Evolutionary conservation across 805 yeast genomes (phyloP), one percentile per base, ranked within the genome.

Genomic region (Candida michaelii): DNA sequence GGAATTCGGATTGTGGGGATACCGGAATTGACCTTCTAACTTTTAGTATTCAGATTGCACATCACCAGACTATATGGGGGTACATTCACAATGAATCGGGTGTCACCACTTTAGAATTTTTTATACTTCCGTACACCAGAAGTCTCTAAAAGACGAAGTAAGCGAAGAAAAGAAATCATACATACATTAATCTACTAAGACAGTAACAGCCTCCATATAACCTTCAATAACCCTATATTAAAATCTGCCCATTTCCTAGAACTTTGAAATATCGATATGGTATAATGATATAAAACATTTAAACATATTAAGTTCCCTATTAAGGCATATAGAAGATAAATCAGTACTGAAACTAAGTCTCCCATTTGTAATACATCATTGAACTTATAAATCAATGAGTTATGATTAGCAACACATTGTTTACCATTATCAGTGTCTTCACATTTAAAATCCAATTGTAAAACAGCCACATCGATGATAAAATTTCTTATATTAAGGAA

Each of bases 231-330:
- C 13, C 14, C 25, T 5, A n/a, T 11, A 31, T 37, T 27, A 16
- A 36, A 36, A 14, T 24, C 14, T 11, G 27, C 29, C 13, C 17
- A 19, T 31, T 39, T 33, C 16, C 27, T 18, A n/a, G 13, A 3
- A 16, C 8, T 16, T 14, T 35, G 19, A 16, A 44, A 31, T 3
- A 25, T 30, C 15, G 24, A 35, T 19, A 37, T 15, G 13, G 34
- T n/a, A 17, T 34, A 41, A 23, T 42, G 25, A 16, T 44, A 49
- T 23, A 50, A 36, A 16, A 58, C 45, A 36, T 53, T 54, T 39
- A 52, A 39, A 42, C 59, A 55, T 1, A 57, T 30, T 12, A 53
- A 29, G 38, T 54, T 52, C 4, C 60, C 59, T 16, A 55, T 43
- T 16, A 54, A 33, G 1, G 58, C 59, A 44, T 56, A 58, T 3